Evolutionary conservation across 768 basidiomycete species (phyloP).

Genomic region (Mycena filopes): DNA sequence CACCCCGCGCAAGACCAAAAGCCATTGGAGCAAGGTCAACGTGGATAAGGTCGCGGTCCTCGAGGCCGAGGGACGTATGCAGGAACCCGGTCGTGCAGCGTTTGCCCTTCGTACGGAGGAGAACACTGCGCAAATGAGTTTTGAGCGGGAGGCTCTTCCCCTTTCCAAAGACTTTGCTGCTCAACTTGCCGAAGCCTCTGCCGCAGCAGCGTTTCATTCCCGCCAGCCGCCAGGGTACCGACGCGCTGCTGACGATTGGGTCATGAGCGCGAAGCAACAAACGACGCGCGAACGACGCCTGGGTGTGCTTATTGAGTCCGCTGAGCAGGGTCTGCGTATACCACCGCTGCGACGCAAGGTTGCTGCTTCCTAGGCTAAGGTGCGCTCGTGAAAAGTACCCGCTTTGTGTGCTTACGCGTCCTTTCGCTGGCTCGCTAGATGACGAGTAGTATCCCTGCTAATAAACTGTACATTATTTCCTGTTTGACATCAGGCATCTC

Average conservation of each 20-base stretch:
- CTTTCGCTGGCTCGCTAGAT: too few species aligned
- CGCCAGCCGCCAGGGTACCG: constrained; percentile 17
- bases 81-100: constrained; percentile 22
- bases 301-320: constrained; percentile 15
- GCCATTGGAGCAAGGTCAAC: constrained; percentile 28
- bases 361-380: too few species aligned
- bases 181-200: not conserved
- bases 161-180: constrained; percentile 11
- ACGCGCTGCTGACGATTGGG: constrained; percentile 19
- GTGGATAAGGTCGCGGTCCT: constrained; percentile 18
- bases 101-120: constrained; percentile 24
- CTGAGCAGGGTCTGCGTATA: constrained; percentile 12
- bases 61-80: constrained; percentile 21
- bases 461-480: too few species aligned
- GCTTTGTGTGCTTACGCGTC: too few species aligned
- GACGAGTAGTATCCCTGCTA: too few species aligned
- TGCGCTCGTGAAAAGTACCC: too few species aligned
- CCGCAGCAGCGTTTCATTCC: constrained; percentile 6
- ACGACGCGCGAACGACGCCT: constrained; percentile 21
- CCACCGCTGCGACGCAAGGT: constrained; percentile 13
- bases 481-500: too few species aligned
- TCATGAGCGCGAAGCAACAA: constrained; percentile 25
- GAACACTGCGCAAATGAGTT: constrained; percentile 25
- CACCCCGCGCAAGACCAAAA: constrained; percentile 25
- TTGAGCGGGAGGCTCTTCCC: constrained; percentile 16